Base-by-base conservation (phyloP, 2,329 filamentous ascomycete species). In the Neophaeococcomyces mojaviensis region DNA sequence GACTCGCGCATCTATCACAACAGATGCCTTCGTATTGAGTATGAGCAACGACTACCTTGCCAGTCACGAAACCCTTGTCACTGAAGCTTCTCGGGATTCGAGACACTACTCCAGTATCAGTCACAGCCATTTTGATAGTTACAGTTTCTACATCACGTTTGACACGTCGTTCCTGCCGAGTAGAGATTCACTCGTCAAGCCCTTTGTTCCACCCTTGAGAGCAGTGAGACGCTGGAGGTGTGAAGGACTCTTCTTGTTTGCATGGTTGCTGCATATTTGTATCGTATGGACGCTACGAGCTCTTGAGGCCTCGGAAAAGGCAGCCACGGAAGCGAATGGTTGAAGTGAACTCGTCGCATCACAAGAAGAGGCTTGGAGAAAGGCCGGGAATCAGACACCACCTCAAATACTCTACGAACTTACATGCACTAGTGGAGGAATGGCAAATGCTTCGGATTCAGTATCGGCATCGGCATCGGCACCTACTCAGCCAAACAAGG, bases 251-350 rank as follows among this genome's bases (percentile, higher is more conserved):
- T 41, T 41, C 28, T 15, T 41, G 22, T 9, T 33, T 41, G 39
- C 30, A 6, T 41, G n/a, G 39, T 20, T 41, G 26, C 4, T 41
- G 7, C 39, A 41, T 28, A 18, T 41, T 15, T 41, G 39, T 22
- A 9, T 41, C 4, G n/a, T 41, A 15, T 41, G 39, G 39, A 18
- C 39, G 5, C 31, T 41, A 26, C 39, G 39, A 15, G 39, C 39
- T 18, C 15, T 41, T 33, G 39, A 41, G n/a, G 15, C 39, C 31
- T 33, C 22, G 16, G 26, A 41, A 3, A 24, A 4, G n/a, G n/a
- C 10, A 10, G 10, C 24, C 5, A 5, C 24, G 24, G 10, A 10
- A 28, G 5, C 24, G 5, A 6, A 10, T 28, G 24, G 24, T 28
- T 28, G 24, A 28, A 28, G 24, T 5, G 10, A 6, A 28, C 5